Evolutionary conservation across 2,329 filamentous ascomycete species (phyloP).

Genomic region (Proliferodiscus dingleyae): DNA sequence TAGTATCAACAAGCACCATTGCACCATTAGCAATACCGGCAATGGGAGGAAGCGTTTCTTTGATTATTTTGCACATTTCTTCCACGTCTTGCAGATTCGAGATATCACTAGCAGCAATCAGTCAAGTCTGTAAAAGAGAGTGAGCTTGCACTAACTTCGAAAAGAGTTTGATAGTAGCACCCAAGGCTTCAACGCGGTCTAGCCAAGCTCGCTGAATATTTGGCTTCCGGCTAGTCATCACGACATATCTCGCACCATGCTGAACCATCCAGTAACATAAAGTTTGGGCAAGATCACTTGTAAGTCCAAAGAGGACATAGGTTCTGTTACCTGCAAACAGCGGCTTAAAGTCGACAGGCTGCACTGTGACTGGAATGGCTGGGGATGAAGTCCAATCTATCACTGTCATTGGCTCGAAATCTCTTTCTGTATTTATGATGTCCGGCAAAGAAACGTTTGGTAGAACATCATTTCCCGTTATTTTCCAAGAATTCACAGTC

Average conservation of each 20-base stretch:
- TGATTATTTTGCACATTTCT: conserved; percentile 58
- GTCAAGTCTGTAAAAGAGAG: conserved; percentile 27
- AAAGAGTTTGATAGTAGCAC: background rate
- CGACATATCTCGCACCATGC: conserved; percentile 34
- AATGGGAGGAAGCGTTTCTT: conserved; percentile 37
- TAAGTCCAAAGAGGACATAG: conserved; percentile 28
- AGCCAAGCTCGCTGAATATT: conserved; percentile 30
- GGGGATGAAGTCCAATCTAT: background rate
- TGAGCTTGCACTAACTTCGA: conserved; percentile 34
- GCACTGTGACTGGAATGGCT: background rate
- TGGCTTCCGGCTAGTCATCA: conserved; percentile 36
- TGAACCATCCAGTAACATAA: conserved; percentile 37
- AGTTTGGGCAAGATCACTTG: conserved; percentile 30
- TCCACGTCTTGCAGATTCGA: background rate
- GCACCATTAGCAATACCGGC: background rate
- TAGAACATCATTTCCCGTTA: too few relatives aligned
- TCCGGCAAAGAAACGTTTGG: too few relatives aligned
- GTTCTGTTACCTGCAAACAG: conserved; percentile 22
- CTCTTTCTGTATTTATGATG: too few relatives aligned
- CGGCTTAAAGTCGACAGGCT: background rate
- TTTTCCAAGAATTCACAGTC: too few relatives aligned
- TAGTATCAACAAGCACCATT: background rate
- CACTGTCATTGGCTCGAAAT: background rate
- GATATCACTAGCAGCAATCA: too few relatives aligned
- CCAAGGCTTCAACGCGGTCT: background rate